phyloP scores from a whole-genome alignment of 108 stramenopile species.

The Stephanodiscus minutulus region DNA sequence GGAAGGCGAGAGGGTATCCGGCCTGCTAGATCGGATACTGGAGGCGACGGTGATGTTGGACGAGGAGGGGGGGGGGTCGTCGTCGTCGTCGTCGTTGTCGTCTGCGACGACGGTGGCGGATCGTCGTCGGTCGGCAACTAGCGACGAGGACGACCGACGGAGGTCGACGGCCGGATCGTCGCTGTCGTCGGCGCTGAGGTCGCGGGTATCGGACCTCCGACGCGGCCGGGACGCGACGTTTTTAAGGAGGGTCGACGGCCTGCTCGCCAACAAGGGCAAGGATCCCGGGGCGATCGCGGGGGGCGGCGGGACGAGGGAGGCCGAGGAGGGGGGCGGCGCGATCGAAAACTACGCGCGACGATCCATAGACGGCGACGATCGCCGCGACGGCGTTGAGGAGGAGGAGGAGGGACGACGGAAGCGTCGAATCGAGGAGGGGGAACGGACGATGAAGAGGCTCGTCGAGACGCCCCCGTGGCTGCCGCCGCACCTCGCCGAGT shows the following conservation, averaged over 20 bases:
- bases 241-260: conserved; percentile 23
- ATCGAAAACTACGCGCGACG: conserved; percentile 22
- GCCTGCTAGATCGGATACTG: conserved; percentile 44
- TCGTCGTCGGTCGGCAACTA: not conserved
- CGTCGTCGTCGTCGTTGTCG: not conserved
- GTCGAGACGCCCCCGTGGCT: conserved; percentile 71
- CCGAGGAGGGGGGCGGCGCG: not conserved
- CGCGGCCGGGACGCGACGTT: conserved; percentile 24
- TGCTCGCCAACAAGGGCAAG: conserved; percentile 1
- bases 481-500: conserved; percentile 60
- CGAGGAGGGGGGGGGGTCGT: conserved; percentile 19
- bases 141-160: too few species aligned
- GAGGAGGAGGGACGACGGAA: conserved; percentile 8
- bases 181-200: conserved; percentile 23
- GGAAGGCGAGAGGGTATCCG: conserved; percentile 19
- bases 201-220: conserved; percentile 34
- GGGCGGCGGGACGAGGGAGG: not conserved
- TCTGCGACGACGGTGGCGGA: not conserved
- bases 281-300: not conserved
- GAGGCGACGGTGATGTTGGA: conserved; percentile 45
- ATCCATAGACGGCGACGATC: conserved; percentile 21
- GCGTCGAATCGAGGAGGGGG: conserved; percentile 10
- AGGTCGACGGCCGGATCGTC: not conserved
- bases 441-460: conserved; percentile 41
- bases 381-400: not conserved